Evolutionary conservation across 306 rosid genomes (phyloP).

Genomic region (Rosa lucieae): DNA sequence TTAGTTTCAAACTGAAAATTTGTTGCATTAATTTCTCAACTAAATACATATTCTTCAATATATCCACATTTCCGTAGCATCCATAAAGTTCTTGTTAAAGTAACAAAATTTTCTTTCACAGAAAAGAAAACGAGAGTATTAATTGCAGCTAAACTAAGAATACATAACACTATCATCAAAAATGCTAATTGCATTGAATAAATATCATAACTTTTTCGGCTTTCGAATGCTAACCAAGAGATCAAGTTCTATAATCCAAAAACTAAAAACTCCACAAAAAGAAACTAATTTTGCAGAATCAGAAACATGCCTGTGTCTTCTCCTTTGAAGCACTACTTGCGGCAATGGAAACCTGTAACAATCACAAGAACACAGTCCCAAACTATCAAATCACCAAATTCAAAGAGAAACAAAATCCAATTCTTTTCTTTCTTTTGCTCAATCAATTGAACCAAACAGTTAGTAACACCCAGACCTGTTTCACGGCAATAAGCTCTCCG

Average conservation of each 20-base stretch:
- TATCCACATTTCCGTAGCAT: not conserved
- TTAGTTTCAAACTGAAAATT: constrained; percentile 23
- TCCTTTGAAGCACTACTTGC: constrained; percentile 66
- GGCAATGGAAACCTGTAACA: constrained; percentile 74
- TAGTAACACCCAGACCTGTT: constrained; percentile 50
- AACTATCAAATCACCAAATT: constrained; percentile 10
- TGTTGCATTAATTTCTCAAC: not conserved
- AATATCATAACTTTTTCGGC: not conserved
- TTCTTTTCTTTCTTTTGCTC: too few relatives aligned
- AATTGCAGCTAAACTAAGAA: not conserved
- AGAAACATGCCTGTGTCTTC: constrained; percentile 64
- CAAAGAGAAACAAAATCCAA: not conserved
- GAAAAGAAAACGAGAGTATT: not conserved
- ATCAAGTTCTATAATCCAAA: not conserved
- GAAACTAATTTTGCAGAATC: not conserved
- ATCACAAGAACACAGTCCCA: not conserved
- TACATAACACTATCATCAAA: not conserved
- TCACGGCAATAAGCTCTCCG: constrained; percentile 91
- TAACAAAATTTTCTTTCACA: not conserved
- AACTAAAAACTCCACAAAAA: not conserved
- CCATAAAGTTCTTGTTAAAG: not conserved
- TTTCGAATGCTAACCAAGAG: not conserved
- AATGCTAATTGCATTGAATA: not conserved
- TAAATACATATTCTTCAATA: not conserved
- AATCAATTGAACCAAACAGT: not conserved